Percentiles rank a stretch among this genome's conserved stretches.
Conservation (phyloP, 192 early-diverging fungal species). For the Neocallimastix lanati region DNA sequence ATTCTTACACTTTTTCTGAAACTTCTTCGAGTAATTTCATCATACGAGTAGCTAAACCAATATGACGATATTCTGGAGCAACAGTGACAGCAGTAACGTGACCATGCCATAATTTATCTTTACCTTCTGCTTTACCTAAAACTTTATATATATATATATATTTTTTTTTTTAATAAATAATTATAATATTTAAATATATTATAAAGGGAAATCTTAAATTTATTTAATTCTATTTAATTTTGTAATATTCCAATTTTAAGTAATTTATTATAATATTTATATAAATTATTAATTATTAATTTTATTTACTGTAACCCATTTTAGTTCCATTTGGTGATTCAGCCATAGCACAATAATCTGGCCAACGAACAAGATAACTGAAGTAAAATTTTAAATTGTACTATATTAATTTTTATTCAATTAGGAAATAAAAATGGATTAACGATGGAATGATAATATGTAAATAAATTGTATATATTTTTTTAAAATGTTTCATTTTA, state of each 20-base stretch:
- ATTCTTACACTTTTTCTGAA: constrained; percentile 58
- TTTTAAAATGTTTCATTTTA: too few relatives aligned
- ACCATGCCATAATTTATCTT: constrained; percentile 78
- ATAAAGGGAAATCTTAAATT: background rate
- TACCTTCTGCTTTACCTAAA: constrained; percentile 94
- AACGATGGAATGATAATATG: too few relatives aligned
- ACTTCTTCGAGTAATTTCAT: constrained; percentile 81
- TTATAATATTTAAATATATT: background rate
- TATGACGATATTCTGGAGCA: constrained; percentile 77
- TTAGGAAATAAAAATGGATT: too few relatives aligned
- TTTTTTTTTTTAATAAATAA: background rate
- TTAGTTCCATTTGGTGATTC: constrained; percentile 41
- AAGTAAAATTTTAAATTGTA: constrained; percentile 92
- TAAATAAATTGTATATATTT: too few relatives aligned
- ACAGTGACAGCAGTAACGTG: constrained; percentile 97
- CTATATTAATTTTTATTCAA: too few relatives aligned
- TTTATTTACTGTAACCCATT: constrained; percentile 71
- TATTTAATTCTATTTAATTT: too few relatives aligned
- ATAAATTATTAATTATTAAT: too few relatives aligned
- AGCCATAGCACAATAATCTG: constrained; percentile 76
- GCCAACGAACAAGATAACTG: constrained; percentile 80
- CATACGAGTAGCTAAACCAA: constrained; percentile 73
- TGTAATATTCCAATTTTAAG: too few relatives aligned
- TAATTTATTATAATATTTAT: too few relatives aligned
- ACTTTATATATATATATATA: too few relatives aligned